Evolutionary conservation across 768 basidiomycete genomes (phyloP).

Genomic region (Boletus speciosus): DNA sequence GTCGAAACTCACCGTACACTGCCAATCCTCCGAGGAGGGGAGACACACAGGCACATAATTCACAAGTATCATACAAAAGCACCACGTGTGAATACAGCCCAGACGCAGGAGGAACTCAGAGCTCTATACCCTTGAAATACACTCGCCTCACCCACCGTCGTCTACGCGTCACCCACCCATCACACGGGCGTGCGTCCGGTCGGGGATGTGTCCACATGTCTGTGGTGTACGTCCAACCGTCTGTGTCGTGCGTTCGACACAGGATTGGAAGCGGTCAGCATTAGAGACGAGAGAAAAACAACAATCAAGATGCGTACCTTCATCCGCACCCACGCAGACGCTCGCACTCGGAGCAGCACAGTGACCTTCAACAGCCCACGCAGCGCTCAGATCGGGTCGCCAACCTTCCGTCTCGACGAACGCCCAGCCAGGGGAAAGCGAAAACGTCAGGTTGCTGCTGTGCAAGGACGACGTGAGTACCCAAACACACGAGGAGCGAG

Average conservation of each 20-base stretch:
- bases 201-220: conserved; percentile 64
- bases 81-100: neutral
- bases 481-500: neutral
- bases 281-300: neutral
- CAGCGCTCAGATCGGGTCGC: conserved; percentile 59
- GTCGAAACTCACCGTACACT: no score
- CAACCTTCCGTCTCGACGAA: conserved; percentile 79
- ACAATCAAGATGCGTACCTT: conserved; percentile 11
- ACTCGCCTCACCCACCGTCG: conserved; percentile 69
- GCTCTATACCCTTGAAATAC: conserved; percentile 27
- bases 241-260: neutral
- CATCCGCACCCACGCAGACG: conserved; percentile 23
- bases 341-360: neutral
- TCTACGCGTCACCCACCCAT: conserved; percentile 57
- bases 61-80: neutral
- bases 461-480: conserved; percentile 18
- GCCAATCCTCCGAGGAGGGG: no score
- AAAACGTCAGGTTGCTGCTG: conserved; percentile 80
- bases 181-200: conserved; percentile 36
- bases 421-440: conserved; percentile 68
- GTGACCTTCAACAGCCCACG: conserved; percentile 43
- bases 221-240: conserved; percentile 82
- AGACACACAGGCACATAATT: no score
- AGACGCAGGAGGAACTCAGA: neutral
- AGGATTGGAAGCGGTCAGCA: neutral